These are phyloP conservation scores for Neopestalotiopsis clavispora DNA, from an alignment of 2,329 filamentous ascomycete species.

Conservation along the genomic window DNA sequence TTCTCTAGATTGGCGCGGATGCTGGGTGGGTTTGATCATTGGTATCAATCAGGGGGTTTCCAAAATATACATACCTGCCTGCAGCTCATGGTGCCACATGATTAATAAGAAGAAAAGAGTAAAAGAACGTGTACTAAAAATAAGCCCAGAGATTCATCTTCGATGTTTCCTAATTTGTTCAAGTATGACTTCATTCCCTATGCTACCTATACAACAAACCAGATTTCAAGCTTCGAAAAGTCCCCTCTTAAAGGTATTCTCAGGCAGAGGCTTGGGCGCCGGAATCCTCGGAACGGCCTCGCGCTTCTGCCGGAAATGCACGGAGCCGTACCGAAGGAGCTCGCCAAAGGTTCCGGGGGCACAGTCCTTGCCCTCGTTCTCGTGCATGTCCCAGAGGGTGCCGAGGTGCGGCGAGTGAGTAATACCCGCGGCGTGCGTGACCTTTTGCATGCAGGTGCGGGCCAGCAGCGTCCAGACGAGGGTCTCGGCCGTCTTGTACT, in stretches of 20 bases:
- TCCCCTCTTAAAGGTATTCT: conserved; percentile 9
- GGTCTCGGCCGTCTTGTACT: conserved; percentile 21
- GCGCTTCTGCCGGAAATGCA: conserved; percentile 23
- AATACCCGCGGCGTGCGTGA: conserved; percentile 22
- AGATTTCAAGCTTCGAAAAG: conserved; percentile 4
- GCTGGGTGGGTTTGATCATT: too few species aligned
- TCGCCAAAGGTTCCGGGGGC: conserved; percentile 26
- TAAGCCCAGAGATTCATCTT: too few species aligned
- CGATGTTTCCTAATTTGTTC: too few species aligned
- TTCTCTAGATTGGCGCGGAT: too few species aligned
- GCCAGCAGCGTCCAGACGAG: conserved; percentile 21
- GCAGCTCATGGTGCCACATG: too few species aligned
- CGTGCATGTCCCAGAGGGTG: conserved; percentile 22
- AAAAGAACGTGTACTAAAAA: too few species aligned
- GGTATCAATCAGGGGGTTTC: too few species aligned
- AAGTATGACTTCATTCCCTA: too few species aligned
- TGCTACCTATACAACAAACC: too few species aligned
- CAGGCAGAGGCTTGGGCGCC: background rate
- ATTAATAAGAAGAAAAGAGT: too few species aligned
- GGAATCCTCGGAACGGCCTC: background rate
- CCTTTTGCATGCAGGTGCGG: conserved; percentile 24
- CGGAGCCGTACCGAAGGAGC: conserved; percentile 21
- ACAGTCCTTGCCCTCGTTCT: conserved; percentile 22
- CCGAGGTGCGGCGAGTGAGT: conserved; percentile 20
- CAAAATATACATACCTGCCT: too few species aligned